Conservation (phyloP, 208 protist genomes). For the Leishmania martiniquensis region DNA sequence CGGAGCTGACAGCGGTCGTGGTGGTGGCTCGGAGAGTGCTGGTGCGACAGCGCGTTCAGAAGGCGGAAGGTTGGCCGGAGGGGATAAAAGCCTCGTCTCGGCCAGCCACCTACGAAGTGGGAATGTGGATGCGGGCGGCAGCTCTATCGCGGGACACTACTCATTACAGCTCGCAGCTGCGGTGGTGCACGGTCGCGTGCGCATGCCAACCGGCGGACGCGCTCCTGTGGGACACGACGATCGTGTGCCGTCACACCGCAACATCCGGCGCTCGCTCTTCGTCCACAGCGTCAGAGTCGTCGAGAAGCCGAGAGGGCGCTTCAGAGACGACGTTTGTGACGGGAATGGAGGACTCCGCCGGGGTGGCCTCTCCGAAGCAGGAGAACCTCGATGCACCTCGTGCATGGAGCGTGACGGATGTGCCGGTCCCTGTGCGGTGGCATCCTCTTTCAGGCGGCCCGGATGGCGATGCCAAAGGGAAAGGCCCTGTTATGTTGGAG, state of each 20-base stretch:
- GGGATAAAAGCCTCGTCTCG: neutral
- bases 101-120: conserved; percentile 1
- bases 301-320: neutral
- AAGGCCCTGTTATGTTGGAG: conserved; percentile 3
- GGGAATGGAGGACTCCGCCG: neutral
- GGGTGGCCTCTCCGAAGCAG: neutral
- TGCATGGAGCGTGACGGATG: conserved; percentile 18
- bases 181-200: conserved; percentile 11
- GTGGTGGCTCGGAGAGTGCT: conserved; percentile 23
- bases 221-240: conserved; percentile 21
- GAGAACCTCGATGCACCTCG: conserved; percentile 1
- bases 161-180: conserved; percentile 2
- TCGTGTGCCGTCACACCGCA: neutral
- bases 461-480: neutral
- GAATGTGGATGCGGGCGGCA: conserved; percentile 20
- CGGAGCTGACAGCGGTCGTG: neutral
- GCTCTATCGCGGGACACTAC: neutral
- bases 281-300: neutral
- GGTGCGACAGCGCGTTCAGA: conserved; percentile 5
- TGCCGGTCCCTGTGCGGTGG: conserved; percentile 32
- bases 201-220: conserved; percentile 1
- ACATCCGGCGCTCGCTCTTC: neutral
- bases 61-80: neutral
- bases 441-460: conserved; percentile 1
- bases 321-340: conserved; percentile 18